A percentile compares a stretch with the other conserved stretches of the same genome.
Evolutionary conservation across 148 eudicot genomes (phyloP).

Genomic region (Chenopodium suecicum): DNA sequence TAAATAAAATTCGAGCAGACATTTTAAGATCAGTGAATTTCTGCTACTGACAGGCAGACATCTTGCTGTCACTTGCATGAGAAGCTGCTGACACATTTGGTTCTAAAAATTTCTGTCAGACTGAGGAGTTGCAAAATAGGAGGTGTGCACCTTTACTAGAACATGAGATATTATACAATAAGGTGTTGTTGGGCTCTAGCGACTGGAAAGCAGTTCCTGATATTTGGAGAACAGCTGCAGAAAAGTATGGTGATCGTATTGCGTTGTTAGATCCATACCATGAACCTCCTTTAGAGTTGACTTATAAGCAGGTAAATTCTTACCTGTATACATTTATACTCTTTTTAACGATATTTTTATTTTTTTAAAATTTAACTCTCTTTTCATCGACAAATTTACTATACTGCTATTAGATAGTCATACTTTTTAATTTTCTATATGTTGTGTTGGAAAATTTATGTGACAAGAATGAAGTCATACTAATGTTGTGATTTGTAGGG

Average conservation of each 20-base stretch:
- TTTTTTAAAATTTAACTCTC: neutral
- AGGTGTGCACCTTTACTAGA: conserved; percentile 80
- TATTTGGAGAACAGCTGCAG: conserved; percentile 93
- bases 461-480: neutral
- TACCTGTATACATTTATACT: neutral
- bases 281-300: conserved; percentile 76
- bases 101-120: conserved; percentile 38
- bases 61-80: conserved; percentile 21
- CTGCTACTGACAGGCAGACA: conserved; percentile 15
- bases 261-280: conserved; percentile 86
- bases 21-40: conserved; percentile 13
- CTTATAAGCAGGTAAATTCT: conserved; percentile 75
- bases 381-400: neutral
- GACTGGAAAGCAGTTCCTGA: conserved; percentile 92
- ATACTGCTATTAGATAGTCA: neutral
- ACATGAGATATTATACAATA: conserved; percentile 43
- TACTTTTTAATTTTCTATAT: neutral
- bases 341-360: neutral
- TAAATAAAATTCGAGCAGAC: neutral
- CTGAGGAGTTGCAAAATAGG: conserved; percentile 59
- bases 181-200: conserved; percentile 35
- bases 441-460: neutral
- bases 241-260: conserved; percentile 75
- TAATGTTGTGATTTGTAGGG: neutral
- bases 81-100: conserved; percentile 19